Evolutionary conservation across 2,329 filamentous ascomycete species (phyloP), one percentile per base, ranked within the genome.

Genomic region (Gnomoniopsis smithogilvyi): DNA sequence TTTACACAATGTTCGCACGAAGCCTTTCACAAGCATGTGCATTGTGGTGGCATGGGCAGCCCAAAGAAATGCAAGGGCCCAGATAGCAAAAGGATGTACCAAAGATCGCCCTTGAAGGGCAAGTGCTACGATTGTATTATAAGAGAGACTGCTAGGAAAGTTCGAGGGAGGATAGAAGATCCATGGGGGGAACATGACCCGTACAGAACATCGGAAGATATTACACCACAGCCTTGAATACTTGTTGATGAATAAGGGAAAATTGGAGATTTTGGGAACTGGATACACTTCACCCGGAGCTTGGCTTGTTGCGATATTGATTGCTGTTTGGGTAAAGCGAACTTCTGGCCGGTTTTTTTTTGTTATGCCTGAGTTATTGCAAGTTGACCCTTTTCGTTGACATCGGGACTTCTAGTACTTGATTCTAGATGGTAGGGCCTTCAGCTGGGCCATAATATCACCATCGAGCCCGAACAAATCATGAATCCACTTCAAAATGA

Each of bases 401-500:
- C n/a, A n/a, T n/a, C n/a, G n/a, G n/a, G n/a, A 30, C 8, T 30
- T 21, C 75, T 59, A 58, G 22, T 58, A 54, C 43, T 45, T 53
- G 2, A 34, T 19, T 15, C 19, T 58, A 1, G 2, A 41, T 7
- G 56, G 56, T 7, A 58, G 17, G 30, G 51, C 3, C 34, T 38
- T 53, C 41, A 50, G 26, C 56, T 58, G 56, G 21, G 56, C 30
- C 4, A 33, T 8, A 11, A 63, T 47, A 52, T 72, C 65, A 15
- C 65, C 68, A 8, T 67, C 56, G 49, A 73, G 48, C 4, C 66
- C 70, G 4, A 73, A 54, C n/a, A 73, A 11, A 50, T 65, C 63
- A 45, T 71, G 68, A 6, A 74, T 62, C 69, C 70, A 73, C n/a
- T 63, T 36, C 26, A 73, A 53, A 45, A 72, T 69, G 24, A 73